phyloP scores from a whole-genome alignment of 2,329 filamentous ascomycete species.

The Penicillium thymicola region DNA sequence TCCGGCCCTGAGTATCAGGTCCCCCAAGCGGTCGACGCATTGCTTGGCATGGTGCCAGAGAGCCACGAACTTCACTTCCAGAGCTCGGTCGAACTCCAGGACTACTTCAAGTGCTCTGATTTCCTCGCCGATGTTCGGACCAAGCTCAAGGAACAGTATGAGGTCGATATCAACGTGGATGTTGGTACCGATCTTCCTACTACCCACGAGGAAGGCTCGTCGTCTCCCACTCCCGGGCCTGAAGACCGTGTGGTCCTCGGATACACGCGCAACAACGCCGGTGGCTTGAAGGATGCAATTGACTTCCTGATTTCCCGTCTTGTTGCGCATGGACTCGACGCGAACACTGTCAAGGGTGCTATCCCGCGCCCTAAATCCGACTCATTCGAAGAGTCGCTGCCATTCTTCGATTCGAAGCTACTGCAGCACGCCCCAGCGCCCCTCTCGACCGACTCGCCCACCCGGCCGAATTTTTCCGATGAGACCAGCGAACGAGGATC shows the following conservation, averaged over 20 bases:
- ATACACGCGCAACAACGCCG: slow-evolving; percentile 96
- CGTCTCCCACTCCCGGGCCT: slow-evolving; percentile 47
- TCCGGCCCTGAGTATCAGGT: slow-evolving; percentile 98
- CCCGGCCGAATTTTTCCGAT: slow-evolving; percentile 77
- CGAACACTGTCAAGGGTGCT: slow-evolving; percentile 82
- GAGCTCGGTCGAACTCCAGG: slow-evolving; percentile 69
- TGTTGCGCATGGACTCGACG: slow-evolving; percentile 83
- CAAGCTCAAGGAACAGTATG: slow-evolving; percentile 87
- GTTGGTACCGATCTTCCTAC: slow-evolving; percentile 35
- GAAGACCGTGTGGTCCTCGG: slow-evolving; percentile 64
- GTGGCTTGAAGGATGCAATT: slow-evolving; percentile 90
- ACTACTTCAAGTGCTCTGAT: slow-evolving; percentile 76
- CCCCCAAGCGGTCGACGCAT: slow-evolving; percentile 91
- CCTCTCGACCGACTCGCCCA: slow-evolving; percentile 80
- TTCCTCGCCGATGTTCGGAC: slow-evolving; percentile 76
- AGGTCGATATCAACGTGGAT: slow-evolving; percentile 78
- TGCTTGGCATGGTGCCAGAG: slow-evolving; percentile 96
- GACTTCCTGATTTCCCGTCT: slow-evolving; percentile 87
- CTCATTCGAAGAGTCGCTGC: slow-evolving; percentile 94
- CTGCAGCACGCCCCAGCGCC: slow-evolving; percentile 85
- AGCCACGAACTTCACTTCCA: slow-evolving; percentile 87
- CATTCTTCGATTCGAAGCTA: slow-evolving; percentile 95
- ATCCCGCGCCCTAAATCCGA: slow-evolving; percentile 98
- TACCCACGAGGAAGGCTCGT: slow-evolving; percentile 30
- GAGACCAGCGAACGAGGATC: slow-evolving; percentile 76